Evolutionary conservation across 2,329 filamentous ascomycete species (phyloP), one percentile per base, ranked within the genome.

Genomic region (Penicillium sp.): DNA sequence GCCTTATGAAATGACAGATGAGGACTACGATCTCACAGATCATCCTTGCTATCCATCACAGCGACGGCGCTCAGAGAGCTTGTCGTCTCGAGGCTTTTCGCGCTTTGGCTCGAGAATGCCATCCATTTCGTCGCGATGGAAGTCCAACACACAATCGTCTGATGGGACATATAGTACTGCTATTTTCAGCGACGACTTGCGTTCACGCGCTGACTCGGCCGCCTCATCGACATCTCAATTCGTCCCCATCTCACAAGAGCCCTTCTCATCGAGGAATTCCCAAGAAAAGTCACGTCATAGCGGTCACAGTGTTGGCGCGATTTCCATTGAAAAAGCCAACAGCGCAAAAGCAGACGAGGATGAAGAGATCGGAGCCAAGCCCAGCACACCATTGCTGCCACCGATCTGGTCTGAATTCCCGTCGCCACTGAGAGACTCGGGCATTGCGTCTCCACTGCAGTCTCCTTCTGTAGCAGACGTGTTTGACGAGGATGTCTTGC

Each of bases 381-480:
- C 90, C 0, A 88, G 88, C 3, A 97, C 92, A 2, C 93, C 92
- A 40, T 80, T 97, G 7, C 80, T 97, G 2, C 92, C 92, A 7
- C 92, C 92, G 0, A 80, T 94, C 35, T 83, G 95, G 77, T 85
- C 83, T 26, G 81, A 83, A 55, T 74, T 79, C 21, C 75, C 71
- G n/a, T 71, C 71, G 12, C 71, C 75, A 40, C 65, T 66, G n/a
- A 67, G 77, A 38, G 76, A 83, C 43, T 80, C 84, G 0, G 81
- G 82, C 1, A 78, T 87, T 30, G 82, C 89, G 58, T 95, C 91
- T 7, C 91, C 92, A n/a, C 77, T 96, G 24, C 90, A 95, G 71
- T 95, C 91, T 0, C 91, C 91, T 0, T 88, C 85, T 0, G 82
- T 94, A 18, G 89, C 87, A 9, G 84, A 86, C n/a, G 75, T 81